Percentiles rank a stretch among this genome's conserved stretches.
Conservation (phyloP, 805 yeast genomes). For the Suhomyces sp. region DNA sequence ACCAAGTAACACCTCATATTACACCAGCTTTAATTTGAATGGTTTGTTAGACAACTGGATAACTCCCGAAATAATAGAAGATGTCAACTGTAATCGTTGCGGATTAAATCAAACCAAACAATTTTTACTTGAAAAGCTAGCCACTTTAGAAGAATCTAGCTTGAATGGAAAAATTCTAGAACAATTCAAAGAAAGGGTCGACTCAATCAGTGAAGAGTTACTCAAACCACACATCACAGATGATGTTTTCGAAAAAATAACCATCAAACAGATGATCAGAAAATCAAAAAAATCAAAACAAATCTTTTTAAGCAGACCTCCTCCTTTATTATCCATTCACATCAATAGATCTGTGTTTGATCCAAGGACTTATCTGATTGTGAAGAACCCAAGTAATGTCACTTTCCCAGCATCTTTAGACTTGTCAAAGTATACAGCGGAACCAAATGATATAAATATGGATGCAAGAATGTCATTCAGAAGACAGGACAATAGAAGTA, state of each 20-base stretch:
- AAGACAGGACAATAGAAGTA: slow-evolving; percentile 47
- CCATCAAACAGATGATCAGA: slow-evolving; percentile 70
- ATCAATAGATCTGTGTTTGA: slow-evolving; percentile 93
- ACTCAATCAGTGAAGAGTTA: slow-evolving; percentile 47
- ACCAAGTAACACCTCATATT: slow-evolving; percentile 47
- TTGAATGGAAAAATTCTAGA: slow-evolving; percentile 27
- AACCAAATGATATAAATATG: slow-evolving; percentile 65
- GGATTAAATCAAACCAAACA: slow-evolving; percentile 63
- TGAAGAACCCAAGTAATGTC: slow-evolving; percentile 84
- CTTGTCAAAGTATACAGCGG: slow-evolving; percentile 67
- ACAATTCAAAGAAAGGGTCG: slow-evolving; percentile 29
- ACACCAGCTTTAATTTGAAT: slow-evolving; percentile 39
- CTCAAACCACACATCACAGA: slow-evolving; percentile 72
- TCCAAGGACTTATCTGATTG: slow-evolving; percentile 75
- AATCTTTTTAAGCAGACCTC: slow-evolving; percentile 74
- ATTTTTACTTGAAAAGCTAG: slow-evolving; percentile 44
- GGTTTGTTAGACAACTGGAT: slow-evolving; percentile 66
- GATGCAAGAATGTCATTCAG: slow-evolving; percentile 80
- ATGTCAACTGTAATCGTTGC: slow-evolving; percentile 93
- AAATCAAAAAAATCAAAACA: slow-evolving; percentile 85
- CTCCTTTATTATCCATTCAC: slow-evolving; percentile 80
- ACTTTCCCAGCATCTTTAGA: slow-evolving; percentile 69
- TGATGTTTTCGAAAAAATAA: slow-evolving; percentile 69
- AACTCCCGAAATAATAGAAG: slow-evolving; percentile 82
- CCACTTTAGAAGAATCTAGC: slow-evolving; percentile 36